Conservation (phyloP, 805 yeast genomes). For the Brettanomyces anomalus region DNA sequence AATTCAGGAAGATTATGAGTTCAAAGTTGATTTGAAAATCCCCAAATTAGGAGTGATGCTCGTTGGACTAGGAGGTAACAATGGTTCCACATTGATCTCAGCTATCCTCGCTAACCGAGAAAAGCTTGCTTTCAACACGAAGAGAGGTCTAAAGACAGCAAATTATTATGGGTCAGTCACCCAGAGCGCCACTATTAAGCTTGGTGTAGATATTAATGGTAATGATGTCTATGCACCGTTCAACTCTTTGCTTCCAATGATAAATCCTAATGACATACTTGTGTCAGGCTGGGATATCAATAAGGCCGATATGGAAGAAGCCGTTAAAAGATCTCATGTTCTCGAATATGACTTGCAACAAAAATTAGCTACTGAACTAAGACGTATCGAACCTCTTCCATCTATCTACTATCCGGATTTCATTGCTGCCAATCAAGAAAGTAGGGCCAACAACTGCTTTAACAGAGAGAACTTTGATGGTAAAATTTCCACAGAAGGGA, state of each 20-base stretch:
- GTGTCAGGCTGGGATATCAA: conserved; percentile 95
- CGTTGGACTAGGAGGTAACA: conserved; percentile 95
- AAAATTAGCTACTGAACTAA: conserved; percentile 58
- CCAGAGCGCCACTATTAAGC: conserved; percentile 81
- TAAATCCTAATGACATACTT: conserved; percentile 81
- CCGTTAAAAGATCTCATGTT: conserved; percentile 80
- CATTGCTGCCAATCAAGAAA: conserved; percentile 90
- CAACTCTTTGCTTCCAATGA: conserved; percentile 80
- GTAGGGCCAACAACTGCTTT: conserved; percentile 81
- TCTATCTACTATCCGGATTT: conserved; percentile 93
- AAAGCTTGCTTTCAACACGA: conserved; percentile 68
- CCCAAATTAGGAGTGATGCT: conserved; percentile 85
- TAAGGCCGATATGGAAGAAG: conserved; percentile 57
- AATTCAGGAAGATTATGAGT: conserved; percentile 63
- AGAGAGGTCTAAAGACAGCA: conserved; percentile 60
- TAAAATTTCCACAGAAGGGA: conserved; percentile 44
- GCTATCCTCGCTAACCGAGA: conserved; percentile 80
- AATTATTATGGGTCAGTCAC: conserved; percentile 94
- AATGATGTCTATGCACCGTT: conserved; percentile 89
- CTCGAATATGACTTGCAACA: conserved; percentile 78
- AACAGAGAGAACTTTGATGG: conserved; percentile 43
- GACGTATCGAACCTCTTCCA: conserved; percentile 59
- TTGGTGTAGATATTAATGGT: conserved; percentile 77
- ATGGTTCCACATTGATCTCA: conserved; percentile 86
- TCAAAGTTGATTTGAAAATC: conserved; percentile 71